Evolutionary conservation across 495 filamentous ascomycete species (phyloP).

Genomic region (Hypoxylon crocopeplum): DNA sequence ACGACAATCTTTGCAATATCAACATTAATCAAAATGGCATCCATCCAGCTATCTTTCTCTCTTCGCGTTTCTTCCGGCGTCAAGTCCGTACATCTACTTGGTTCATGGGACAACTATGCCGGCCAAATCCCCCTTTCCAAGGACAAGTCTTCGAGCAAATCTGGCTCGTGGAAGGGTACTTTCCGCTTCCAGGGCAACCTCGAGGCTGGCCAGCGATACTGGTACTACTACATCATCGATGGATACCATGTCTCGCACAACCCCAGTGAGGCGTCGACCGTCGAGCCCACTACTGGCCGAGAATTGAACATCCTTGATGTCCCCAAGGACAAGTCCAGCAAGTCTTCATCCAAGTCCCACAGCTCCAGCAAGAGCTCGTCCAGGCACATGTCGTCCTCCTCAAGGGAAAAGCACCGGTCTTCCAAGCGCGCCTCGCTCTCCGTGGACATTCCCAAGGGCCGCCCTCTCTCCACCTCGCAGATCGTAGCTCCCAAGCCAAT

Average conservation of each 20-base stretch:
- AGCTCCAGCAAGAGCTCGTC: constrained; percentile 52
- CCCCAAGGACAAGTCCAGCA: constrained; percentile 54
- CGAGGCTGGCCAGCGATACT: constrained; percentile 88
- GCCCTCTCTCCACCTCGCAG: constrained; percentile 83
- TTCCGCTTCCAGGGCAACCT: constrained; percentile 94
- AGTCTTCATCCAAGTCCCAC: constrained; percentile 57
- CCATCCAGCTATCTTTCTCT: constrained; percentile 85
- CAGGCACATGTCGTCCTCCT: constrained; percentile 46
- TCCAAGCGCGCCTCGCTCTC: constrained; percentile 47
- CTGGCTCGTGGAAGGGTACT: constrained; percentile 89
- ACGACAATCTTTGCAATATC: constrained; percentile 49
- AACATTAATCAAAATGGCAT: constrained; percentile 71
- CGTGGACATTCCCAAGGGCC: constrained; percentile 84
- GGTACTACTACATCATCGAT: constrained; percentile 99
- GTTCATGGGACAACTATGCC: constrained; percentile 97
- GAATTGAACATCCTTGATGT: constrained; percentile 80
- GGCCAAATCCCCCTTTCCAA: constrained; percentile 91
- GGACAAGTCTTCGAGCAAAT: constrained; percentile 78
- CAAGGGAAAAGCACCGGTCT: constrained; percentile 49
- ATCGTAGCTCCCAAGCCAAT: constrained; percentile 90
- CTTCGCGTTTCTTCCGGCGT: constrained; percentile 95
- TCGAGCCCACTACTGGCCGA: constrained; percentile 96
- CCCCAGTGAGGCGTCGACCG: constrained; percentile 85
- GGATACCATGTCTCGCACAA: constrained; percentile 99
- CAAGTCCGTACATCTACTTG: constrained; percentile 97